Evolutionary conservation across 139 green algal species (phyloP), one percentile per base, ranked within the genome.

Genomic region (Penium margaritaceum): DNA sequence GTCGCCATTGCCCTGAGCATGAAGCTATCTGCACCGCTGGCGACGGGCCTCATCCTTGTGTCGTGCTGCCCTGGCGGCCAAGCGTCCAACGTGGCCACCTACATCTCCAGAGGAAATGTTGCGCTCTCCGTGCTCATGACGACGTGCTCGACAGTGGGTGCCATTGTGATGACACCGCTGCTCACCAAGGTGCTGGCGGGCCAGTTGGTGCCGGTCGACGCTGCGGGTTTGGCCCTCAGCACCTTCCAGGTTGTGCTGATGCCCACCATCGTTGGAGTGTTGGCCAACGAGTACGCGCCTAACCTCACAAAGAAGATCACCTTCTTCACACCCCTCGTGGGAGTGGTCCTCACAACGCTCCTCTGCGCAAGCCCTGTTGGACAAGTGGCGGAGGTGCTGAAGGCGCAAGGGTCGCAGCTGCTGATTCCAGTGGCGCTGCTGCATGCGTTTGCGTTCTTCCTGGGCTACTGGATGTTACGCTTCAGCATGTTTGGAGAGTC

Each of bases 111-210:
- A 38, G 90, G 89, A n/a, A 86, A 95, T 71, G 89, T 95, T 5
- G 87, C 90, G 17, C 76, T 95, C 53, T 94, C 89, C 7, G 88
- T 95, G 57, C 75, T 93, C 24, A 94, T 95, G 89, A 94, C 89
- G 5, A 90, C 88, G 34, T 74, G 24, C 27, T 75, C 85, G 38
- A 95, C 90, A 0, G 46, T 95, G 29, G 84, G 85, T 12, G 88
- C 88, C 63, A 88, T 92, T 58, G 43, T 91, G 35, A 92, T 95
- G 88, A 95, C 90, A 2, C 90, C 90, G 2, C 67, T 90, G 2
- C 85, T 95, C 32, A 88, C 85, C 36, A 88, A 87, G 38, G 3
- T 85, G 3, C 73, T 93, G 24, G 82, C 87, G 7, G 90, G 90
- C 24, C 80, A 84, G 2, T 73, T 91, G 33, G 87, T 95, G n/a